Evolutionary conservation across 164 flowering plant species (phyloP).

Genomic region (Saururus chinensis): DNA sequence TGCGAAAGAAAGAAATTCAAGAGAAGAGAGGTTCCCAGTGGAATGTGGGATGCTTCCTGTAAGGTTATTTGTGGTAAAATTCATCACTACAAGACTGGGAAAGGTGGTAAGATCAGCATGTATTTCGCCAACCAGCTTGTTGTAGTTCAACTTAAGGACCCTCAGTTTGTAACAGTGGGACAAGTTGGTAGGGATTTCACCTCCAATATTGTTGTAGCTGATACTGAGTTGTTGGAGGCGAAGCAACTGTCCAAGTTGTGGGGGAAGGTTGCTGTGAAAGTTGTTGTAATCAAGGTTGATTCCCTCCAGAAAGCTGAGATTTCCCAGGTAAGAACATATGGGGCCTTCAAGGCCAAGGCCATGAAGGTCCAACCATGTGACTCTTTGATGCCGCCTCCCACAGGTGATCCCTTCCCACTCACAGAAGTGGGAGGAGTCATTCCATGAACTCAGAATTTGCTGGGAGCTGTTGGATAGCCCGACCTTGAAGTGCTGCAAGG

Average conservation of each 20-base stretch:
- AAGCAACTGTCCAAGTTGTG: conserved; percentile 13
- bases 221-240: conserved; percentile 7
- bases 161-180: conserved; percentile 4
- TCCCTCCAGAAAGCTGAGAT: conserved; percentile 21
- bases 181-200: conserved; percentile 12
- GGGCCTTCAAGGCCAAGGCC: conserved; percentile 12
- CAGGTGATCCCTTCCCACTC: conserved; percentile 25
- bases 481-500: background rate
- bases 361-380: conserved; percentile 8
- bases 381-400: conserved; percentile 7
- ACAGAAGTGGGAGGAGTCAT: conserved; percentile 20
- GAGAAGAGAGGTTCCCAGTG: conserved; percentile 3
- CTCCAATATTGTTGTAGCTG: conserved; percentile 8
- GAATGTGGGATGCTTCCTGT: conserved; percentile 15
- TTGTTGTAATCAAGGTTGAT: conserved; percentile 12
- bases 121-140: background rate
- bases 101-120: background rate
- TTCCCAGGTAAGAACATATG: conserved; percentile 20
- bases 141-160: background rate
- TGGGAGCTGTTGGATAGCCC: background rate
- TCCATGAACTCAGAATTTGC: conserved; percentile 16
- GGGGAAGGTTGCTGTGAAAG: conserved; percentile 20
- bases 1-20: background rate
- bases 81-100: background rate
- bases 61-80: conserved; percentile 3